Base-by-base conservation (phyloP, 495 filamentous ascomycete genomes). In the Daldinia loculata region DNA sequence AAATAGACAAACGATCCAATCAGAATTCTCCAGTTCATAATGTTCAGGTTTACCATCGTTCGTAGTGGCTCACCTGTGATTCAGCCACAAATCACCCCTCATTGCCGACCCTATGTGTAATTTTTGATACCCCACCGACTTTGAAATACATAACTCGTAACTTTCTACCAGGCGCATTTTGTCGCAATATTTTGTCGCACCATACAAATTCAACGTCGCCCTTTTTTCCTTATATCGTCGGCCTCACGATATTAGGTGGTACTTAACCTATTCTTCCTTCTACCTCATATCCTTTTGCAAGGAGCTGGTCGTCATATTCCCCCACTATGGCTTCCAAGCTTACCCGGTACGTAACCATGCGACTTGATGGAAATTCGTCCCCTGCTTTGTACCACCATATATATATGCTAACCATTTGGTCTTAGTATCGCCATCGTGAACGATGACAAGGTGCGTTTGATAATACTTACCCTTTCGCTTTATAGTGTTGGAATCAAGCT, bases 361-460 rank as follows among this genome's bases (percentile, higher is more conserved):
- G 36, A 52, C 27, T 67, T 22, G 17, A 32, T 7, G 50, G 55
- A 63, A 52, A 70, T 34, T 39, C 19, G 0, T 69, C 52, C 26
- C 41, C 45, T 9, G 8, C 38, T 65, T 48, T 32, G 38, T 39
- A 22, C 9, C 2, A 39, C 27, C 41, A 17, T 52, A 75, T 52
- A 75, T 69, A 52, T 55, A 75, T 69, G 45, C 51, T 75, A 32
- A 76, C 53, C 52, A 17, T 26, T 55, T 56, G 8, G 30, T 52
- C 59, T 29, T 76, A 98, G 95, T 89, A 92, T 99, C 84, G 95
- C 95, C 69, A 98, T 99, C 81, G 92, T 99, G 83, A 97, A 91
- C 80, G 89, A 85, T 79, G 95, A 99, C 89, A 98, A 98, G 90
- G 94, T 95, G 77, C 79, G 89, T 77, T 63, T 50, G 43, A 48